Evolutionary conservation across 2,329 filamentous ascomycete species (phyloP).

Genomic region (Neopestalotiopsis sp.): DNA sequence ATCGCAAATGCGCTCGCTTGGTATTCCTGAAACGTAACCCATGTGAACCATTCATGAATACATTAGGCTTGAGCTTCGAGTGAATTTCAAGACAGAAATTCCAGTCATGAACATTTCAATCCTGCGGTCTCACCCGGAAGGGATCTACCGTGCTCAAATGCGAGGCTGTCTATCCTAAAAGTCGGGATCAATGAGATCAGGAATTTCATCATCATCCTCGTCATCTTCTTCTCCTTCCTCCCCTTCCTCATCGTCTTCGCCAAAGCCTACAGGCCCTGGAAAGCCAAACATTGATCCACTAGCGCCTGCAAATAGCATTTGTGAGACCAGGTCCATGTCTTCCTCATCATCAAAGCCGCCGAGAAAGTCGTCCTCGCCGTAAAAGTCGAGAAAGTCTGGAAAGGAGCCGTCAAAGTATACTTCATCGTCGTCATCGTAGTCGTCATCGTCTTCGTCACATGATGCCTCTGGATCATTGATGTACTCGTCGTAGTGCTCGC

Average conservation of each 20-base stretch:
- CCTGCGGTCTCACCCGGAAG: not conserved
- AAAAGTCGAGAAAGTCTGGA: not conserved
- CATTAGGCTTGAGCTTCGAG: too few species aligned
- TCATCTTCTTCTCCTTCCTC: not conserved
- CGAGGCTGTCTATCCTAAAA: not conserved
- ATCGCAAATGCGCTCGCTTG: too few species aligned
- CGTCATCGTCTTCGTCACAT: not conserved
- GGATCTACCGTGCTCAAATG: not conserved
- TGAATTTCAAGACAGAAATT: too few species aligned
- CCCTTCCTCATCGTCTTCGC: not conserved
- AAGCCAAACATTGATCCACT: not conserved
- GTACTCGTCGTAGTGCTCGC: not conserved
- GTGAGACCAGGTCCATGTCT: not conserved
- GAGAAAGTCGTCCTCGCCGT: not conserved
- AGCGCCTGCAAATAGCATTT: not conserved
- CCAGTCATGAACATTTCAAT: too few species aligned
- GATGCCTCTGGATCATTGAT: not conserved
- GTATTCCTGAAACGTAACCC: too few species aligned
- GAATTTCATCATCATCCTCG: not conserved
- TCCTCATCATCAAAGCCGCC: not conserved
- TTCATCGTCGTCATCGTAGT: not conserved
- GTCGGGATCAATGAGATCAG: constrained; percentile 1
- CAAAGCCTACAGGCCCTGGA: not conserved
- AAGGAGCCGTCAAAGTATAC: not conserved
- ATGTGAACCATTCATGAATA: too few species aligned